A percentile compares a stretch with the other conserved stretches of the same genome.
Evolutionary conservation across 2,329 filamentous ascomycete species (phyloP).

Genomic region (Xylariaceae sp.): DNA sequence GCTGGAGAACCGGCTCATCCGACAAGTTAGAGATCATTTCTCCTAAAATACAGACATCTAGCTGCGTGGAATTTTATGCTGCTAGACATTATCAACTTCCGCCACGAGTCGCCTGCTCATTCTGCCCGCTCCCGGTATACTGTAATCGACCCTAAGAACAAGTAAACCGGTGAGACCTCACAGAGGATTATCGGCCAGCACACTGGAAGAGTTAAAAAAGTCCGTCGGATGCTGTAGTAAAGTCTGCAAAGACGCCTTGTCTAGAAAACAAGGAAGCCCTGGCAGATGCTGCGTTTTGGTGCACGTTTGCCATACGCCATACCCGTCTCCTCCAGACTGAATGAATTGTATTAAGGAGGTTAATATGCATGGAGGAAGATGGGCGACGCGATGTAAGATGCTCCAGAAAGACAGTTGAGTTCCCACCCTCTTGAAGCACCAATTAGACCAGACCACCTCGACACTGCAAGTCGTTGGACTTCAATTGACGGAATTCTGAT

Average conservation of each 20-base stretch:
- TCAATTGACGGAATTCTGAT: conserved; percentile 10
- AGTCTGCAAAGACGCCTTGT: conserved; percentile 15
- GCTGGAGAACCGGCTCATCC: conserved; percentile 20
- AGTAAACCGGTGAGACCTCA: conserved; percentile 25
- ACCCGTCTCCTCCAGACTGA: conserved; percentile 18
- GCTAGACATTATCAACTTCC: conserved; percentile 30
- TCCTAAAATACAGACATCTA: conserved; percentile 38
- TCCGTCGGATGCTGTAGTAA: conserved; percentile 17
- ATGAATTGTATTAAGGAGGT: conserved; percentile 16
- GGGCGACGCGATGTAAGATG: conserved; percentile 18
- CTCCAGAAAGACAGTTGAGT: conserved; percentile 16
- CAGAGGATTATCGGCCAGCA: conserved; percentile 25
- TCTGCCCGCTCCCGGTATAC: conserved; percentile 33
- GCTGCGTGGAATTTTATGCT: conserved; percentile 25
- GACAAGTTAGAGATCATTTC: conserved; percentile 22
- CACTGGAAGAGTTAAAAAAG: conserved; percentile 19
- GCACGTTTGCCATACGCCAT: conserved; percentile 28
- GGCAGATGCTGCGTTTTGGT: conserved; percentile 26
- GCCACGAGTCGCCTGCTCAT: conserved; percentile 27
- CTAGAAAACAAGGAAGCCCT: conserved; percentile 20
- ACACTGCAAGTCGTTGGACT: conserved; percentile 2
- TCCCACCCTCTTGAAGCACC: conserved; percentile 24
- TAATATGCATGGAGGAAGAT: conserved; percentile 20
- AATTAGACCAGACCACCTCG: conserved; percentile 13
- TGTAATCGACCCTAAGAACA: conserved; percentile 30